Evolutionary conservation across 1,139 yeast species (phyloP), one percentile per base, ranked within the genome.

Genomic region (Geotrichum carabidarum): DNA sequence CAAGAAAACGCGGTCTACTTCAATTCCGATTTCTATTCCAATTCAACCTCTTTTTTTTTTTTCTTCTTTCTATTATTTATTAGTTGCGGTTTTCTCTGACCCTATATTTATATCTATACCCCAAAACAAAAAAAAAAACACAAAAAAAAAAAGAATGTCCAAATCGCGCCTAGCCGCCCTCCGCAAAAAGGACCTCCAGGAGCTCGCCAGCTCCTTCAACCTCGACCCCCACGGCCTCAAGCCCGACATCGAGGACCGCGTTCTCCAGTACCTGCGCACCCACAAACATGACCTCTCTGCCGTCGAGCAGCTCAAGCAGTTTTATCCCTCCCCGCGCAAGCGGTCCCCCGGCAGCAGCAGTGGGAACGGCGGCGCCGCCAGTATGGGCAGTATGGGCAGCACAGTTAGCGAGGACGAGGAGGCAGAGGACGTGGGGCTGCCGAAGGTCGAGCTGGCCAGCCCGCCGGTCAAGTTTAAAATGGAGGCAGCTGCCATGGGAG

Each of bases 131-230:
- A n/a, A n/a, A n/a, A n/a, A n/a, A n/a, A n/a, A n/a, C n/a, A n/a
- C n/a, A n/a, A 22, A 22, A 22, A 34, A 34, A 34, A 11, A 34
- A 11, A 34, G 14, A 11, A 47, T 47, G 50, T 22, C 36, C 38
- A 14, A 31, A 30, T 38, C 44, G 8, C 44, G 44, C 2, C 22
- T 47, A n/a, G n/a, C 44, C 12, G 44, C 37, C n/a, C 44, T 47
- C 15, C 38, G 44, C 38, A 47, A 47, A 18, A 38, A 31, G 8
- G 50, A 47, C 17, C 44, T 47, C 14, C 44, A 38, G 27, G 44
- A 15, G 12, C 44, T 47, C n/a, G 50, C 50, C 37, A 27, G 22
- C 37, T 14, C 30, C 12, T 15, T 47, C 44, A 40, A 40, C 27
- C 15, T 47, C 8, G 14, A n/a, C 27, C 27, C n/a, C 31, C 38